Evolutionary conservation across 176 grass and related monocot species (phyloP), one percentile per base, ranked within the genome.

Genomic region (Elaeis guineensis): DNA sequence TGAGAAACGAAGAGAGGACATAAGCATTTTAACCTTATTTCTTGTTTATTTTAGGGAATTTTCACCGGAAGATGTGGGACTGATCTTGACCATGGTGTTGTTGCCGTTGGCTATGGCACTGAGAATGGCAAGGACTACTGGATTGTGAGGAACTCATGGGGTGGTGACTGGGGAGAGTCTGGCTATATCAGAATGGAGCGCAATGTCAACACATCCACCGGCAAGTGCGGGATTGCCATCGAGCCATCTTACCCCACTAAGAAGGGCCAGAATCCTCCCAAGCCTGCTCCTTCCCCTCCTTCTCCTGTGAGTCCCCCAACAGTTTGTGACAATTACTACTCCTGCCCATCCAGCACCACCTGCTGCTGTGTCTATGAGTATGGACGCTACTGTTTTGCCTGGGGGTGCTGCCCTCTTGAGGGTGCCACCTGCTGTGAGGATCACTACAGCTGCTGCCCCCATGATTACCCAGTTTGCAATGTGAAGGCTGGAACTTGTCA

Each of bases 381-480:
- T 14, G 62, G 21, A 2, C 9, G 21, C 32, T 51, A 51, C 15
- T 65, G 62, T 49, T 65, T 65, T 51, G 62, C 62, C 15, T 65
- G 62, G 62, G 62, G 62, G 17, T 65, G 62, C 48, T 65, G 62
- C 21, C 62, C 62, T 25, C 62, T 65, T 6, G 48, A 65, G 21
- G 62, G 48, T 8, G 62, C 62, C 62, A 65, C 49, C 44, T 65
- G 62, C 49, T 65, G 62, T 8, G 62, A 65, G 0, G 62, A 65
- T 12, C 63, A 65, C 63, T 65, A 65, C 63, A 65, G 63, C 63
- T 65, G 63, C 63, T 65, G 63, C 21, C 63, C 63, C 9, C 49
- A 26, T 18, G 63, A 65, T 2, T 65, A 65, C 50, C 63, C 63
- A 11, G 63, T 65, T 52, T 65, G 63, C 63, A 65, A 65, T 28